Base-by-base conservation (phyloP, 257 asterid genomes). In the Coffea eugenioides region DNA sequence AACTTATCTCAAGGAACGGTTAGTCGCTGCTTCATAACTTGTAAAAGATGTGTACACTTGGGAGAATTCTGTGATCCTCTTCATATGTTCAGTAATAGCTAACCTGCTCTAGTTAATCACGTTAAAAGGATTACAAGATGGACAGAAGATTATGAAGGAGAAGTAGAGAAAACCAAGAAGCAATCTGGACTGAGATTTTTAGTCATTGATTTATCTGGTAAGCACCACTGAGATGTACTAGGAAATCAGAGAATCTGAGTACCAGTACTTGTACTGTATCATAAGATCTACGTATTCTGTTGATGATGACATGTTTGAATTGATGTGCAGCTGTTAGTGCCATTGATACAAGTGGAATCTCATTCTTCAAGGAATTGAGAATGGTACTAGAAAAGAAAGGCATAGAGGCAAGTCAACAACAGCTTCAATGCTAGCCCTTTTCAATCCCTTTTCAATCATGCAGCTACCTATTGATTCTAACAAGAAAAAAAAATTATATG, bases 1-100 rank as follows among this genome's bases (percentile, higher is more conserved):
- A 12, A 94, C 96, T 82, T 92, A 92, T 82, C 95, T 91, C 62
- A 94, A 91, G 62, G 98, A 94, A 83, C 88, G 97, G 97, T 94
- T 80, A 69, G 85, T 65, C 70, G 23, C 52, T 73, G 71, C 48
- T 21, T 51, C 57, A n/a, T 43, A 62, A 8, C 64, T 79, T 6
- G 16, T 20, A 43, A 51, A 21, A 61, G 10, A 12, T 2, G 7
- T 8, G 20, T 39, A 73, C 43, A 56, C 25, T 66, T 49, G 20
- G 39, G 5, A 16, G 27, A 45, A n/a, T 4, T 5, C 6, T 46
- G 80, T 25, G 46, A 56, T 18, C 66, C 46, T 48, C 6, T 69
- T 52, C 8, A n/a, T 34, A 16, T 46, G 36, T 56, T 70, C 69
- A 46, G 18, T 52, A 57, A 11, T 23, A 27, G 45, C 27, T 45